Conservation (phyloP, 2,329 filamentous ascomycete genomes). For the Penicillium thymicola region DNA sequence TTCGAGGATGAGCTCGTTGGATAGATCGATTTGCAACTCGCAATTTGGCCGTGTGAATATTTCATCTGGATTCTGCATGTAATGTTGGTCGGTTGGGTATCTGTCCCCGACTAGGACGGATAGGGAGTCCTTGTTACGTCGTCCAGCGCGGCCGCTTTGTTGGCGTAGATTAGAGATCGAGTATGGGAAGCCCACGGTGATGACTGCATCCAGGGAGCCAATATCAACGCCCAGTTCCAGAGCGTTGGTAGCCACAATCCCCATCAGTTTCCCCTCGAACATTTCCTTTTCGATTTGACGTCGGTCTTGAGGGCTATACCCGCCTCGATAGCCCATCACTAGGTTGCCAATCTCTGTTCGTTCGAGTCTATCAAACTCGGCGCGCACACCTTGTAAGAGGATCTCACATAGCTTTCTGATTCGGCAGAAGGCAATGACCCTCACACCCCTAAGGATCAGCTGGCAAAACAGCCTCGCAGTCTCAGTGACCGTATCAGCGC, state of each 20-base stretch:
- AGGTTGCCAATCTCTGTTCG: constrained; percentile 70
- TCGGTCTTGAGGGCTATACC: constrained; percentile 88
- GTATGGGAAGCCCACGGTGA: constrained; percentile 93
- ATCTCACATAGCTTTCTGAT: constrained; percentile 86
- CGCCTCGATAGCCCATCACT: constrained; percentile 93
- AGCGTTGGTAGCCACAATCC: constrained; percentile 90
- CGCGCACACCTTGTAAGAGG: constrained; percentile 73
- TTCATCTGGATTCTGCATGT: constrained; percentile 94
- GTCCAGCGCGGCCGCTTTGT: constrained; percentile 87
- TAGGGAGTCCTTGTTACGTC: constrained; percentile 88
- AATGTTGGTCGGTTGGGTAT: constrained; percentile 89
- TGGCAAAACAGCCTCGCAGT: constrained; percentile 89
- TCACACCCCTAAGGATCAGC: constrained; percentile 78
- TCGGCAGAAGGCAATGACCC: constrained; percentile 89
- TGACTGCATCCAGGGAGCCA: constrained; percentile 85
- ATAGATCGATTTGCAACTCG: constrained; percentile 84
- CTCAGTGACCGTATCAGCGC: constrained; percentile 77
- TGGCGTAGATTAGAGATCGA: constrained; percentile 92
- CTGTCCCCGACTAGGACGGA: constrained; percentile 85
- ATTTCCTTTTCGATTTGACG: constrained; percentile 88
- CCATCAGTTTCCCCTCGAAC: constrained; percentile 91
- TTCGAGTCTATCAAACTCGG: constrained; percentile 70
- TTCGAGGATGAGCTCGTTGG: constrained; percentile 86
- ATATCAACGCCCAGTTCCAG: constrained; percentile 95
- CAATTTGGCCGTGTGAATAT: constrained; percentile 87